Evolutionary conservation across 2,329 filamentous ascomycete genomes (phyloP).

Genomic region (Trichoderma koningiopsis): DNA sequence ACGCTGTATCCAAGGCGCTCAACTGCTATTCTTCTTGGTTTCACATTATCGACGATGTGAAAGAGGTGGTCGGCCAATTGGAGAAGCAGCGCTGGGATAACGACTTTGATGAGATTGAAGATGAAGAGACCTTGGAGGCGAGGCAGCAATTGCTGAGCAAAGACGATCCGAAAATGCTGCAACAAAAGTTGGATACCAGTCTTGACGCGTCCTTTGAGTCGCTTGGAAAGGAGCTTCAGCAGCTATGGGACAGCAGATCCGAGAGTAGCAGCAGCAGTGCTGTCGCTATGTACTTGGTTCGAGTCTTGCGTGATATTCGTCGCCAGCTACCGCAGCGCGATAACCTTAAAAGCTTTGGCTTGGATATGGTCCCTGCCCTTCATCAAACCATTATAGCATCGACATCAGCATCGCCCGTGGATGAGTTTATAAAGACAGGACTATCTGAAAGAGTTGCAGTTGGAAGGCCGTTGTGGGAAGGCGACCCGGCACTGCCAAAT

Average conservation of each 20-base stretch:
- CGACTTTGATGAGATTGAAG: constrained; percentile 71
- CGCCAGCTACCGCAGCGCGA: constrained; percentile 61
- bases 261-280: constrained; percentile 52
- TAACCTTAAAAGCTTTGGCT: constrained; percentile 57
- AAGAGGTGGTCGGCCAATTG: constrained; percentile 64
- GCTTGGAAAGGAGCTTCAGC: constrained; percentile 58
- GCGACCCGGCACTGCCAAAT: constrained; percentile 70
- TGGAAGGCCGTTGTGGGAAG: constrained; percentile 77
- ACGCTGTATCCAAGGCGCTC: constrained; percentile 63
- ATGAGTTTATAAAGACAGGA: constrained; percentile 47
- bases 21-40: constrained; percentile 73
- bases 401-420: constrained; percentile 53
- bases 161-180: constrained; percentile 68
- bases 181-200: constrained; percentile 59
- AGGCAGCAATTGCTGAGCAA: constrained; percentile 69
- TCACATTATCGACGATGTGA: constrained; percentile 68
- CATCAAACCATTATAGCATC: constrained; percentile 62
- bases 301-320: constrained; percentile 74
- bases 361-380: constrained; percentile 63
- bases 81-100: constrained; percentile 74
- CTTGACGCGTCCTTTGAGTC: constrained; percentile 59
- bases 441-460: constrained; percentile 53
- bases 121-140: constrained; percentile 69
- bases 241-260: constrained; percentile 52
- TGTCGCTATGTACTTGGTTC: constrained; percentile 68